Evolutionary conservation across 2,329 filamentous ascomycete species (phyloP).

Genomic region (Sarocladium kiliense): DNA sequence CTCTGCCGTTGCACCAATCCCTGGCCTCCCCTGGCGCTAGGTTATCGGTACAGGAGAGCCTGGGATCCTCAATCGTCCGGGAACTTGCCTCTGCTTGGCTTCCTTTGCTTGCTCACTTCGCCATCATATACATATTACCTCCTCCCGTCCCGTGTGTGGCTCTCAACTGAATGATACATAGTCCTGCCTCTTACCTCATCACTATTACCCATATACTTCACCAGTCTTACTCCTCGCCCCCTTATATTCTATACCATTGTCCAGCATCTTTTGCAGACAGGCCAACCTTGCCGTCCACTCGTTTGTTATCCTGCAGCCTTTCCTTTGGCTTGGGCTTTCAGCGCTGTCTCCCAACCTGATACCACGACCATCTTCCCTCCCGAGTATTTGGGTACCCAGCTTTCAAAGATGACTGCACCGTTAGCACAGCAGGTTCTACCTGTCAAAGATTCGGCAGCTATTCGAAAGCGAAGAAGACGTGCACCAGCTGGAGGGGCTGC

Average conservation of each 20-base stretch:
- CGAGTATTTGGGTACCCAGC: neutral
- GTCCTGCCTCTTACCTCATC: neutral
- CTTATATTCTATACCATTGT: neutral
- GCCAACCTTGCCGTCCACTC: neutral
- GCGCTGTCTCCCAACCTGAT: neutral
- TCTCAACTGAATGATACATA: neutral
- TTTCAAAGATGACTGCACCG: slow-evolving; percentile 41
- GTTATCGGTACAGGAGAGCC: slow-evolving; percentile 6
- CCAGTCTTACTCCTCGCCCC: too few species aligned
- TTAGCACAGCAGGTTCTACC: slow-evolving; percentile 36
- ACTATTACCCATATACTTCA: neutral
- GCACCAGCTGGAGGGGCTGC: slow-evolving; percentile 83
- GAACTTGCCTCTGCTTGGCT: slow-evolving; percentile 5
- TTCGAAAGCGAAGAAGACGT: slow-evolving; percentile 75
- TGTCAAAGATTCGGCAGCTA: slow-evolving; percentile 46
- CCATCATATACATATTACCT: slow-evolving; percentile 10
- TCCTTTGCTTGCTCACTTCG: slow-evolving; percentile 1
- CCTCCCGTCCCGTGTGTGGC: slow-evolving; percentile 1
- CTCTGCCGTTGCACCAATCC: slow-evolving; percentile 1
- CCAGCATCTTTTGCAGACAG: neutral
- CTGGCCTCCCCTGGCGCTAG: slow-evolving; percentile 9
- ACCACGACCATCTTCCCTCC: neutral
- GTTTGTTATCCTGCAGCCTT: neutral
- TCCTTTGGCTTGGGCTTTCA: neutral
- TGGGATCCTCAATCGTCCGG: slow-evolving; percentile 6